Evolutionary conservation across 192 early-diverging fungal genomes (phyloP).

Genomic region (Anaeromyces robustus): DNA sequence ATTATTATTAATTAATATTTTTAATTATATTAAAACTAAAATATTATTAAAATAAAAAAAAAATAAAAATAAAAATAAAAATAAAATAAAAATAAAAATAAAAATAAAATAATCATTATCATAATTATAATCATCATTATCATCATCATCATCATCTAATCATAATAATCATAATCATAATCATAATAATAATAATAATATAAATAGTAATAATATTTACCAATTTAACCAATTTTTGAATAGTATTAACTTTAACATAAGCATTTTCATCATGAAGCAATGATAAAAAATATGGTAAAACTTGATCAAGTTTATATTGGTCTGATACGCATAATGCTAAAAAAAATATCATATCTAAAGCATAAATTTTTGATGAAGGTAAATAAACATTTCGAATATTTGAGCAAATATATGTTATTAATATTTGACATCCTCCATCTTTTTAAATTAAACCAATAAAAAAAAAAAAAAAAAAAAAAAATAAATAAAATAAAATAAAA

Average conservation of each 20-base stretch:
- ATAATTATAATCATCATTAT: too few relatives aligned
- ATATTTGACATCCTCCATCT: conserved; percentile 48
- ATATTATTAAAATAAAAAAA: too few relatives aligned
- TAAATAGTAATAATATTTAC: conserved; percentile 25
- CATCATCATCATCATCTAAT: too few relatives aligned
- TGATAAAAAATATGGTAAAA: conserved; percentile 61
- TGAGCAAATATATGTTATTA: conserved; percentile 49
- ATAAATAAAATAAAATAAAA: conserved; percentile 1
- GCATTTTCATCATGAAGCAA: conserved; percentile 46
- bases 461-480: conserved; percentile 1
- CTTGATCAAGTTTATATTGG: conserved; percentile 52
- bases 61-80: too few relatives aligned
- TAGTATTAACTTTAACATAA: conserved; percentile 39
- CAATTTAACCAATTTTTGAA: conserved; percentile 52
- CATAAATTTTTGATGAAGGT: conserved; percentile 52
- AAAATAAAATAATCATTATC: too few relatives aligned
- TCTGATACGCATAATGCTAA: conserved; percentile 49
- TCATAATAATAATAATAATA: too few relatives aligned
- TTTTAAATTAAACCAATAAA: too few relatives aligned
- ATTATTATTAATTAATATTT: too few relatives aligned
- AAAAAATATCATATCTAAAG: conserved; percentile 56
- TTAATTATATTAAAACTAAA: too few relatives aligned
- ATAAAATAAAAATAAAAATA: too few relatives aligned
- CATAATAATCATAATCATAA: background rate
- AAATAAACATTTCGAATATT: conserved; percentile 51